Evolutionary conservation across 805 yeast species (phyloP).

Genomic region (Hanseniaspora clermontiae): DNA sequence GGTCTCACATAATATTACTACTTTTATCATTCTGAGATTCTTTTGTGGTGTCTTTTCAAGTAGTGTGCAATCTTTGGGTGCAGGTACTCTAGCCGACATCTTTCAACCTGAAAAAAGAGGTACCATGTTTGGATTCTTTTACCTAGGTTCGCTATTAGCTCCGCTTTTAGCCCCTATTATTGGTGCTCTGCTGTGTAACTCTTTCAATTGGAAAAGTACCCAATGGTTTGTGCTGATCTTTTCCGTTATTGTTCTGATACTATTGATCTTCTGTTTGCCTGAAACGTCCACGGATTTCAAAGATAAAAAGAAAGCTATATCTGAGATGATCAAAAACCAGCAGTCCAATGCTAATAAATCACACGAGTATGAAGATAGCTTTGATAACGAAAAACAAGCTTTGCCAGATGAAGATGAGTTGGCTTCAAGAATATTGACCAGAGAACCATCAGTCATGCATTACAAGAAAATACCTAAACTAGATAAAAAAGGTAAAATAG

Average conservation of each 20-base stretch:
- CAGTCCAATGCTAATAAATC: conserved; percentile 32
- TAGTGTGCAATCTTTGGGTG: conserved; percentile 79
- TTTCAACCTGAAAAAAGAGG: conserved; percentile 60
- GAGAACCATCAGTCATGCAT: conserved; percentile 13
- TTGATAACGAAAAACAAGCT: conserved; percentile 2
- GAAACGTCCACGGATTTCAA: conserved; percentile 60
- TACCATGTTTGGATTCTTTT: conserved; percentile 63
- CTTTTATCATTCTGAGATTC: conserved; percentile 56
- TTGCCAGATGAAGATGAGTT: background rate
- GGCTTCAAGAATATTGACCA: conserved; percentile 8
- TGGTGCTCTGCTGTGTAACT: conserved; percentile 60
- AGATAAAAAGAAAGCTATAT: conserved; percentile 24
- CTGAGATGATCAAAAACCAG: conserved; percentile 36
- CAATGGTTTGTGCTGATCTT: conserved; percentile 71
- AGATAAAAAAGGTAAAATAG: background rate
- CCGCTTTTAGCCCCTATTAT: conserved; percentile 69
- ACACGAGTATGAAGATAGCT: conserved; percentile 17
- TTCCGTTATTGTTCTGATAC: conserved; percentile 40
- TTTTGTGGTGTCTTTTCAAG: conserved; percentile 73
- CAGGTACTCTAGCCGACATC: conserved; percentile 72
- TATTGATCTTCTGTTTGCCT: conserved; percentile 49
- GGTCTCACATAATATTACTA: conserved; percentile 44
- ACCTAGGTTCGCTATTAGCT: conserved; percentile 69
- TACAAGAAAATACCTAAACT: conserved; percentile 3
- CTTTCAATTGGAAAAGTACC: conserved; percentile 81